These are phyloP conservation scores for Monosporascus cannonballus DNA, from an alignment of 2,329 filamentous ascomycete species.

Conservation along the genomic window DNA sequence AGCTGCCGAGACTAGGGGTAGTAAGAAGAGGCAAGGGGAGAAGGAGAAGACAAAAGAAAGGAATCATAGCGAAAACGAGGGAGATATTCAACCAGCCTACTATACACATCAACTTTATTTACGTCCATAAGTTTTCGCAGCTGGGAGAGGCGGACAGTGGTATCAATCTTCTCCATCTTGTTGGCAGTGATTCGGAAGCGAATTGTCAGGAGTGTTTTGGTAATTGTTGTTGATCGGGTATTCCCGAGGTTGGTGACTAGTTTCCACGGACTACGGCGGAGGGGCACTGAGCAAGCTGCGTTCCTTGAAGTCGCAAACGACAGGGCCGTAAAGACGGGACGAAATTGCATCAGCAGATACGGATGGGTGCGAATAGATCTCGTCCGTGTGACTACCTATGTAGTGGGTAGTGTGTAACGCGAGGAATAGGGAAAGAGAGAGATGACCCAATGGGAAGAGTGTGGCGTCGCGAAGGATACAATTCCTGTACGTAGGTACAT, in stretches of 20 bases:
- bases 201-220: slow-evolving; percentile 4
- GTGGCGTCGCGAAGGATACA: neutral
- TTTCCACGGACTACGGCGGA: neutral
- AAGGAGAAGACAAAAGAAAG: neutral
- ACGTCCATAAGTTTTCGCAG: slow-evolving; percentile 84
- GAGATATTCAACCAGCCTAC: slow-evolving; percentile 45
- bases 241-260: slow-evolving; percentile 6
- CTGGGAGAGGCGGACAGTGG: slow-evolving; percentile 65
- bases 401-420: neutral
- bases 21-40: neutral
- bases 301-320: slow-evolving; percentile 10
- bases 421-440: neutral
- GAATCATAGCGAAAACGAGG: neutral
- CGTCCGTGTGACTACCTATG: neutral
- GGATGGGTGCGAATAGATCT: neutral
- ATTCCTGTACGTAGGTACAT: too few relatives aligned
- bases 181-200: slow-evolving; percentile 16
- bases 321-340: slow-evolving; percentile 8
- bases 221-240: slow-evolving; percentile 1
- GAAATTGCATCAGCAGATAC: slow-evolving; percentile 13
- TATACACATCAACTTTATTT: slow-evolving; percentile 83
- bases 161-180: slow-evolving; percentile 73
- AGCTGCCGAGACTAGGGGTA: slow-evolving; percentile 9
- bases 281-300: neutral
- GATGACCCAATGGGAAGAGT: neutral